Evolutionary conservation across 805 yeast species (phyloP), one percentile per base, ranked within the genome.

Genomic region (Brettanomyces sp.): DNA sequence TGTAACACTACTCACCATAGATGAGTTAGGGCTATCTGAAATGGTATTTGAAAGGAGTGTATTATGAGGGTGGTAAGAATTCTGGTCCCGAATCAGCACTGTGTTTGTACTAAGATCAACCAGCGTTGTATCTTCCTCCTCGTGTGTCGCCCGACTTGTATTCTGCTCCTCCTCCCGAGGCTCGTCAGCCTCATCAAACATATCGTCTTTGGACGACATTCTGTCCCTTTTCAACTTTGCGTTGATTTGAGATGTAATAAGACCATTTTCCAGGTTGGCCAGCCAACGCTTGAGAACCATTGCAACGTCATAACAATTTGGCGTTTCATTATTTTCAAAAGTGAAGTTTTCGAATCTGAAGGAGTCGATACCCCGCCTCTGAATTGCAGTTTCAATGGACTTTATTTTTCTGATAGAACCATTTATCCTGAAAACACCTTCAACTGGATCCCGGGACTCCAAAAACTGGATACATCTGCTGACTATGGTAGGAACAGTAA

Each of bases 361-460:
- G 18, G 39, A 14, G 39, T 51, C 53, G 9, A 57, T 39, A 38
- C 60, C 58, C n/a, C 49, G 42, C 4, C 50, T 54, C 25, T 49
- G 45, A 23, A 66, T 54, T 41, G 48, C 45, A 4, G 42, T 7
- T 45, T 66, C 70, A 41, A 65, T 52, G 21, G 45, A 38, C 42
- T 59, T 62, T 33, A 64, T 58, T 43, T 64, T 65, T 39, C 58
- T 58, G 32, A 66, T 51, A 11, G 66, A 56, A 5, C 68, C 67
- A 48, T 65, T 65, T 47, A 66, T 59, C 48, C 70, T 50, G 47
- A 66, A 66, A n/a, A 65, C 53, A 11, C 70, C 70, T 50, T 66
- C 67, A 4, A 55, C 51, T 4, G 57, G 59, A 1, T 52, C 58
- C 37, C 52, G 47, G 1, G 43, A 38, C 12, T 47, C 37, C 13